A percentile compares a stretch with the other conserved stretches of the same genome.
phyloP scores from a whole-genome alignment of 176 grass and related monocot genomes.

The Ensete ventricosum region DNA sequence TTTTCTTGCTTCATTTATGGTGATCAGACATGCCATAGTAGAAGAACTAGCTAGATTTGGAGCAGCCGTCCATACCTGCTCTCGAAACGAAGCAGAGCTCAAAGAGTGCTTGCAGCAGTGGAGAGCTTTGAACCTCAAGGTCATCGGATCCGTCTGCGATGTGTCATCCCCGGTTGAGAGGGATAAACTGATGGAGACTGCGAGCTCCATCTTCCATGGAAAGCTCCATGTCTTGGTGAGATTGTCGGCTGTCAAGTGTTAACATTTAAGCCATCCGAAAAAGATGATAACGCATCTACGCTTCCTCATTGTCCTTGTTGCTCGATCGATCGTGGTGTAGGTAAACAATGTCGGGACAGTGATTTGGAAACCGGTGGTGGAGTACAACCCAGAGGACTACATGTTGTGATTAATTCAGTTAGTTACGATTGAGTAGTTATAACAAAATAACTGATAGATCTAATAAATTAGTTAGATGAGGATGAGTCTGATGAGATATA shows the following conservation, averaged over 20 bases:
- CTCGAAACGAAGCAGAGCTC: slow-evolving; percentile 24
- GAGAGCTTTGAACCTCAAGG: not conserved
- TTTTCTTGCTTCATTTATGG: too few species aligned
- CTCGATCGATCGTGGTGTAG: not conserved
- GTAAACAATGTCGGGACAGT: slow-evolving; percentile 28
- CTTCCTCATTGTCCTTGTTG: too few species aligned
- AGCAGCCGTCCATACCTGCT: slow-evolving; percentile 34
- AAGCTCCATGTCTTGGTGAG: slow-evolving; percentile 21
- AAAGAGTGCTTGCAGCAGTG: slow-evolving; percentile 22
- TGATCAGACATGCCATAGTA: slow-evolving; percentile 29
- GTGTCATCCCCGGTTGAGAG: slow-evolving; percentile 22
- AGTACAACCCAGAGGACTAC: slow-evolving; percentile 20
- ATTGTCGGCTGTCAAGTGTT: not conserved
- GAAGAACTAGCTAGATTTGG: slow-evolving; percentile 33
- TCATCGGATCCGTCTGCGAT: slow-evolving; percentile 36
- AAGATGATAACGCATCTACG: too few species aligned
- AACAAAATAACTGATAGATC: too few species aligned
- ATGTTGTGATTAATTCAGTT: too few species aligned
- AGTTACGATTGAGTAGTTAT: too few species aligned
- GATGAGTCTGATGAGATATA: too few species aligned
- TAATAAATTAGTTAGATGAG: too few species aligned
- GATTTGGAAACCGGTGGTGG: slow-evolving; percentile 3
- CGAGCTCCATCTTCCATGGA: slow-evolving; percentile 18
- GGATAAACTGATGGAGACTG: slow-evolving; percentile 18
- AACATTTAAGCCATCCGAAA: too few species aligned